Conservation (phyloP, 2,329 filamentous ascomycete genomes). For the Hypoxylon sp. region DNA sequence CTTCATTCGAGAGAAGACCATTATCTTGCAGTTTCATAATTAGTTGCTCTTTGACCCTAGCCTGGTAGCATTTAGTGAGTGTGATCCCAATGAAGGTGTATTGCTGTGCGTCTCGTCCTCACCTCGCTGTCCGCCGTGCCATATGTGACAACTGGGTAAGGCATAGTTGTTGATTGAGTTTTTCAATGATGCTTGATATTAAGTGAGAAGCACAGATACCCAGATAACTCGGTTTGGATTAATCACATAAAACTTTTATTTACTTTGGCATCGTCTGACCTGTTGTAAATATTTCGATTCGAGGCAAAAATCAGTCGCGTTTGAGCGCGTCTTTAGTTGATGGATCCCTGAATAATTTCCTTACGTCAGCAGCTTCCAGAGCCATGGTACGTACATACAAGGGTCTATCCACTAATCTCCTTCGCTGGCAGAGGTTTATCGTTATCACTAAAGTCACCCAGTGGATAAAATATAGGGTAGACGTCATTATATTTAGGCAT, state of each 20-base stretch:
- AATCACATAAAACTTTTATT: neutral
- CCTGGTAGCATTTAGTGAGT: constrained; percentile 10
- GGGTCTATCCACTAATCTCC: constrained; percentile 4
- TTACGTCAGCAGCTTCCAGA: constrained; percentile 4
- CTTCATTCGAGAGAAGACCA: constrained; percentile 18
- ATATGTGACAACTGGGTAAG: neutral
- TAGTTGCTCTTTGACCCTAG: constrained; percentile 15
- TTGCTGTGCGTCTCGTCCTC: neutral
- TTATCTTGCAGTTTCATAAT: constrained; percentile 27
- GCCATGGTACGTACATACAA: neutral
- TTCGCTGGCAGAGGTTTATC: neutral
- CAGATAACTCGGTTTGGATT: neutral
- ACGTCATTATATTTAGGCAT: neutral
- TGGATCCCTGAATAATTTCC: neutral
- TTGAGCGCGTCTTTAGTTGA: constrained; percentile 2
- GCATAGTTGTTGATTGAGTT: neutral
- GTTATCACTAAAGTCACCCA: neutral
- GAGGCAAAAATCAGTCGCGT: constrained; percentile 4
- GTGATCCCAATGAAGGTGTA: neutral
- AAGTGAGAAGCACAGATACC: too few relatives aligned
- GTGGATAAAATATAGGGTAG: neutral
- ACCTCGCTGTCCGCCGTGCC: constrained; percentile 12
- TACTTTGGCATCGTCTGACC: neutral
- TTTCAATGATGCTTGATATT: neutral
- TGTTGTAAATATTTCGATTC: neutral